These are phyloP conservation scores for Ambrosia hybrid DNA, from an alignment of 140 eudicot species.

Conservation along the genomic window DNA sequence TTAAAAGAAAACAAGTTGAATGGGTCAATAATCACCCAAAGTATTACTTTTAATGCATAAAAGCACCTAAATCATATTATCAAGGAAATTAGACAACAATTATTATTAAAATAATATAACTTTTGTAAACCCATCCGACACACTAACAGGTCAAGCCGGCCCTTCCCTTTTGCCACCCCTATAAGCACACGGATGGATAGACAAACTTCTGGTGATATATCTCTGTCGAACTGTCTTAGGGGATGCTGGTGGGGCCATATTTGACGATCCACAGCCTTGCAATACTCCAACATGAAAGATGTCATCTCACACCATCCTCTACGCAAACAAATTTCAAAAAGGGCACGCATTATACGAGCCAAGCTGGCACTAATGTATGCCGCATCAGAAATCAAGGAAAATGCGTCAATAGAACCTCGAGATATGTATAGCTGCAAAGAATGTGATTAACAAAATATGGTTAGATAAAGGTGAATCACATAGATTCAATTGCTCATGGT, in stretches of 20 bases:
- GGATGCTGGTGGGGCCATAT: slow-evolving; percentile 99
- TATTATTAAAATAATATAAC: too few species aligned
- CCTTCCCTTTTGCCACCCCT: too few species aligned
- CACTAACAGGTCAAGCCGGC: too few species aligned
- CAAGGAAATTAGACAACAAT: too few species aligned
- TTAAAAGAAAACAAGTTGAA: too few species aligned
- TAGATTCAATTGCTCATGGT: not conserved
- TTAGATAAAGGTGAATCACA: slow-evolving; percentile 15
- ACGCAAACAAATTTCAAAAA: slow-evolving; percentile 95
- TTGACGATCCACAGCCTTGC: slow-evolving; percentile 99
- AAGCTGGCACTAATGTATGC: slow-evolving; percentile 93
- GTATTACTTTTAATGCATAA: too few species aligned
- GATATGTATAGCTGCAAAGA: slow-evolving; percentile 77
- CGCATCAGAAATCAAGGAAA: slow-evolving; percentile 95
- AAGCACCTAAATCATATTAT: too few species aligned
- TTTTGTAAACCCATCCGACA: too few species aligned
- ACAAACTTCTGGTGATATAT: slow-evolving; percentile 77
- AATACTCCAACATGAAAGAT: slow-evolving; percentile 88
- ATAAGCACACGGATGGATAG: slow-evolving; percentile 15
- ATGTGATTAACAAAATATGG: slow-evolving; percentile 18
- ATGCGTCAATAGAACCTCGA: slow-evolving; percentile 80
- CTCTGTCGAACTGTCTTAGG: slow-evolving; percentile 93
- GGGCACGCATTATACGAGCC: slow-evolving; percentile 98
- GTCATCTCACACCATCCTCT: slow-evolving; percentile 99
- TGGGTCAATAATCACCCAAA: too few species aligned